Evolutionary conservation across 805 yeast species (phyloP).

Genomic region (Tetrapisispora pingtungensis): DNA sequence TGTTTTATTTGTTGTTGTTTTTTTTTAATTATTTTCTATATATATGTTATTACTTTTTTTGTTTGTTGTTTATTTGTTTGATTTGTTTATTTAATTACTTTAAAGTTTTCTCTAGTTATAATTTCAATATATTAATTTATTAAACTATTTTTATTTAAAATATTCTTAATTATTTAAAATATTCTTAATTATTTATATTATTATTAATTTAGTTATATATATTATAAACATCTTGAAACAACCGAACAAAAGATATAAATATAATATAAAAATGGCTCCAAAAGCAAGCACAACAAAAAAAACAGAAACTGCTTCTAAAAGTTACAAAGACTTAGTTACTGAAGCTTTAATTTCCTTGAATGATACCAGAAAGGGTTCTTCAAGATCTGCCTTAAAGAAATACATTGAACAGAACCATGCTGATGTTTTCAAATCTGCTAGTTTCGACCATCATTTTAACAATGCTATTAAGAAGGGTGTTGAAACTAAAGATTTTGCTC

Average conservation of each 20-base stretch:
- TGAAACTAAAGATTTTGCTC: conserved; percentile 58
- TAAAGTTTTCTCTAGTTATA: too few species aligned
- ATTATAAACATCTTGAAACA: too few species aligned
- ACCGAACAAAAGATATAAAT: neutral
- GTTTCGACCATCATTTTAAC: conserved; percentile 69
- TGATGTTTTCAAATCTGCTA: conserved; percentile 47
- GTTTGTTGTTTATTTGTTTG: too few species aligned
- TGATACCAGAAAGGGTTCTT: conserved; percentile 64
- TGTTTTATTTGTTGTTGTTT: too few species aligned
- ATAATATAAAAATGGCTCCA: conserved; percentile 8
- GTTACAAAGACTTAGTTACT: conserved; percentile 27
- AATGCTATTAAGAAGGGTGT: conserved; percentile 75
- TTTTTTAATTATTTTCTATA: too few species aligned
- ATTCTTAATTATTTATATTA: too few species aligned
- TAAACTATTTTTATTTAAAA: too few species aligned
- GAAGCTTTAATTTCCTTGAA: conserved; percentile 62
- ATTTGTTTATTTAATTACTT: too few species aligned
- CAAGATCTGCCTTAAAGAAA: conserved; percentile 84
- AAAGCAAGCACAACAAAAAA: conserved; percentile 6
- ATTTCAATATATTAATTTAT: too few species aligned
- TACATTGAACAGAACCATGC: conserved; percentile 47
- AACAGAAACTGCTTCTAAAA: conserved; percentile 14
- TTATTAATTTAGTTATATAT: too few species aligned
- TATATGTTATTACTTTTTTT: too few species aligned
- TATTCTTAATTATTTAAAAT: too few species aligned